Evolutionary conservation across 768 basidiomycete species (phyloP), one percentile per base, ranked within the genome.

Genomic region (Boletus tomentosulus): DNA sequence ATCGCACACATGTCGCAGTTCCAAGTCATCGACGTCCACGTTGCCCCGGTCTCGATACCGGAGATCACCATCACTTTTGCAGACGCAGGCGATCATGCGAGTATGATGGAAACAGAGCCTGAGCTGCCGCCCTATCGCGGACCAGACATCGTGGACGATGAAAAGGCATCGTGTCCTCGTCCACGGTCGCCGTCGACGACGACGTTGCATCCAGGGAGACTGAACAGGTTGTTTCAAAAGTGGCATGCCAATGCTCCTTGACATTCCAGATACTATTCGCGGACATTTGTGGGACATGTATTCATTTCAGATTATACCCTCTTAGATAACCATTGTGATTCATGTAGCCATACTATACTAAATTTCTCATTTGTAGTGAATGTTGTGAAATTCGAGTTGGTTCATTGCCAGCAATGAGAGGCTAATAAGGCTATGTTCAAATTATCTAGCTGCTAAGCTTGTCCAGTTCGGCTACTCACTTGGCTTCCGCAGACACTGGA

Each of bases 21-120:
- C 27, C 78, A 81, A 46, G 67, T 82, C 57, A 71, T 84, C 49
- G 75, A 80, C 49, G 68, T 84, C 57, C n/a, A 6, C 45, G 31
- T 7, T n/a, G 16, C 12, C n/a, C 41, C 30, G 10, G 6, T 25
- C n/a, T 15, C 5, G 2, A 66, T 69, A 16, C 72, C 74, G 0
- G 66, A 73, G 30, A 62, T 71, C 46, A 46, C 56, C 6, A 62
- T 69, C 48, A 66, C 66, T 1, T 60, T 48, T 25, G 63, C 61
- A 2, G 63, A 66, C 5, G 47, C 48, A 4, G 46, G 57, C 7
- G 64, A 64, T 19, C 57, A 55, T 34, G 54, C 54, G 11, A 51
- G 62, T 11, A 19, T 8, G 19, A 10, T 15, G 33, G 50, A 47
- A 3, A 30, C 13, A 10, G 63, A 62, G 5, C 58, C 67, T 10